These are phyloP conservation scores for Candida mattraensis DNA, from an alignment of 805 yeast species.

Conservation along the genomic window DNA sequence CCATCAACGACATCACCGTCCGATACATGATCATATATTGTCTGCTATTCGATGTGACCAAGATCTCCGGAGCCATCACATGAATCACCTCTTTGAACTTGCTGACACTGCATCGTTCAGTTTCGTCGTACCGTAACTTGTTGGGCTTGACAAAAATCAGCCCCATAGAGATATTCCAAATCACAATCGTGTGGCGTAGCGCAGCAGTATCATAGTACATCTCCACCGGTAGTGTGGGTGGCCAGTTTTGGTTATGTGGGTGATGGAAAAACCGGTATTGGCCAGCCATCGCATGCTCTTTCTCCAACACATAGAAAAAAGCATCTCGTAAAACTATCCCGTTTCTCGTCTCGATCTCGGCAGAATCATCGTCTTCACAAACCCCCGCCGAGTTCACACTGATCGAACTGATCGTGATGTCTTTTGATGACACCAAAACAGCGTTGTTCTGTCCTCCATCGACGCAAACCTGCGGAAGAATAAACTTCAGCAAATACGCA, in stretches of 20 bases:
- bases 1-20: slow-evolving; percentile 45
- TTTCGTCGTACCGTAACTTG: slow-evolving; percentile 42
- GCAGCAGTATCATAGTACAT: slow-evolving; percentile 51
- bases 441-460: slow-evolving; percentile 47
- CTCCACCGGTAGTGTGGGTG: slow-evolving; percentile 67
- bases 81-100: slow-evolving; percentile 24
- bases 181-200: slow-evolving; percentile 44
- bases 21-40: slow-evolving; percentile 57
- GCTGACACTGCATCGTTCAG: slow-evolving; percentile 16
- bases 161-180: slow-evolving; percentile 54
- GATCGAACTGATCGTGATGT: slow-evolving; percentile 55
- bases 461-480: slow-evolving; percentile 80
- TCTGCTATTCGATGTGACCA: slow-evolving; percentile 52
- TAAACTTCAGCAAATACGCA: slow-evolving; percentile 57
- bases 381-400: slow-evolving; percentile 44
- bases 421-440: slow-evolving; percentile 54
- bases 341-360: slow-evolving; percentile 53
- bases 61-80: slow-evolving; percentile 43
- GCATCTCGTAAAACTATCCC: slow-evolving; percentile 58
- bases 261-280: slow-evolving; percentile 35
- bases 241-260: slow-evolving; percentile 46
- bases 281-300: slow-evolving; percentile 34
- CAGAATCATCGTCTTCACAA: slow-evolving; percentile 37
- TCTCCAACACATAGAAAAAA: slow-evolving; percentile 51
- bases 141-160: slow-evolving; percentile 52